phyloP scores from a whole-genome alignment of 768 basidiomycete species.

The Paxillus ammoniavirescens region DNA sequence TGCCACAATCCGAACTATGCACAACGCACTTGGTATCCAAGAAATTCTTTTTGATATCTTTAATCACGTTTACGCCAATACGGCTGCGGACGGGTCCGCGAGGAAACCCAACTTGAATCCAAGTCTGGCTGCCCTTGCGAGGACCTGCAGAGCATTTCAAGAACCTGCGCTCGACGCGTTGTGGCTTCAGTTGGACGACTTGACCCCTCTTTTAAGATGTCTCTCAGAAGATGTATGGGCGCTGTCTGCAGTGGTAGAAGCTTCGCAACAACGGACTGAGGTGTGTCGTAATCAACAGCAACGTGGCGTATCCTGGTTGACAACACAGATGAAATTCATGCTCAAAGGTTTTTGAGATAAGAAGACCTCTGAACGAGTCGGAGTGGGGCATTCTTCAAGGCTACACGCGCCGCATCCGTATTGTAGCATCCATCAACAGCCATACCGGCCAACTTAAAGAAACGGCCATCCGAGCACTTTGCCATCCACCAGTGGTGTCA shows the following conservation, averaged over 20 bases:
- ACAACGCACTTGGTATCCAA: conserved; percentile 1
- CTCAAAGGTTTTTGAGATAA: not conserved
- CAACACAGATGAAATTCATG: too few species aligned
- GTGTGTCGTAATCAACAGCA: too few species aligned
- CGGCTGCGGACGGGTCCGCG: not conserved
- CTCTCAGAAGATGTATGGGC: not conserved
- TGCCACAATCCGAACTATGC: not conserved
- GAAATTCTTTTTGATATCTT: conserved; percentile 4
- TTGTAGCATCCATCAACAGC: not conserved
- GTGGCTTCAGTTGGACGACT: conserved; percentile 1
- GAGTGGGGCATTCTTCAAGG: conserved; percentile 1
- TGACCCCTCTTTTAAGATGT: conserved; percentile 1
- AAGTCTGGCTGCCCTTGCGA: conserved; percentile 8
- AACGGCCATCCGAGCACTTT: not conserved
- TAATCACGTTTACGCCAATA: not conserved
- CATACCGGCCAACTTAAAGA: not conserved
- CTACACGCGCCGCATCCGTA: not conserved
- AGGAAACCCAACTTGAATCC: not conserved
- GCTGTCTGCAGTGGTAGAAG: not conserved
- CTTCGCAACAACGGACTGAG: not conserved
- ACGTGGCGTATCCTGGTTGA: too few species aligned
- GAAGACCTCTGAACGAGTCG: not conserved
- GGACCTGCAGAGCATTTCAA: conserved; percentile 8
- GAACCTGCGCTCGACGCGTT: conserved; percentile 5
- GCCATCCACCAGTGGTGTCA: not conserved